Base-by-base conservation (phyloP, 805 yeast species). In the Vanderwaltozyma yarrowii region DNA sequence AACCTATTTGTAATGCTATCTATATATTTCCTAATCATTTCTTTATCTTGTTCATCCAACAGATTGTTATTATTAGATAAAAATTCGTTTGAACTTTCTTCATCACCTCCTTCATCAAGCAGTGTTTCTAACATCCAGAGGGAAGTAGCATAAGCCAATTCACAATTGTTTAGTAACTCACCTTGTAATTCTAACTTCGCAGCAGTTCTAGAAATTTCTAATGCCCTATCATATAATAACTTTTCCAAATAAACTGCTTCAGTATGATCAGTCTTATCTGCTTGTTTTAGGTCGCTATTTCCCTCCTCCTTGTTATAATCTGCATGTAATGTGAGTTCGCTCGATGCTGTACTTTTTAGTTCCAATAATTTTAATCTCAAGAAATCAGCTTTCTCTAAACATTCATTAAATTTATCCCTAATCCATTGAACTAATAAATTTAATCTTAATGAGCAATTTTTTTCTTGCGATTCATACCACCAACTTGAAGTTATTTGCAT, bases 91-190 rank as follows among this genome's bases (percentile, higher is more conserved):
- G 36, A 38, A 17, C 37, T 37, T 27, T 52, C 58, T 18, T 46
- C 52, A 16, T 59, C 64, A 11, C 46, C 52, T 23, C 61, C 65
- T 26, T 62, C 59, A 42, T 81, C 89, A 38, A 87, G 60, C 20
- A 89, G 65, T 1, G 95, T 86, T 54, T 86, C 94, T 52, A 89
- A 66, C 96, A 89, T 86, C 96, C 96, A 89, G 37, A 89, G 74
- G 0, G 96, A 79, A 0, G 95, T 85, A 4, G 94, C 84, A 57
- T 89, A 89, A 8, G 89, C 82, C 41, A 83, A 62, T 60, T 88
- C 96, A 61, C 96, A 88, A 52, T 80, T 87, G 26, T 53, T 51
- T 17, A 54, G 39, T 37, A 49, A 45, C 39, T 76, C 80, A 32
- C 83, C 83, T 30, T 71, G 74, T 50, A 87, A 67, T 61, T 89